Evolutionary conservation across 2,329 filamentous ascomycete species (phyloP).

Genomic region (Beauveria pseudobassiana): DNA sequence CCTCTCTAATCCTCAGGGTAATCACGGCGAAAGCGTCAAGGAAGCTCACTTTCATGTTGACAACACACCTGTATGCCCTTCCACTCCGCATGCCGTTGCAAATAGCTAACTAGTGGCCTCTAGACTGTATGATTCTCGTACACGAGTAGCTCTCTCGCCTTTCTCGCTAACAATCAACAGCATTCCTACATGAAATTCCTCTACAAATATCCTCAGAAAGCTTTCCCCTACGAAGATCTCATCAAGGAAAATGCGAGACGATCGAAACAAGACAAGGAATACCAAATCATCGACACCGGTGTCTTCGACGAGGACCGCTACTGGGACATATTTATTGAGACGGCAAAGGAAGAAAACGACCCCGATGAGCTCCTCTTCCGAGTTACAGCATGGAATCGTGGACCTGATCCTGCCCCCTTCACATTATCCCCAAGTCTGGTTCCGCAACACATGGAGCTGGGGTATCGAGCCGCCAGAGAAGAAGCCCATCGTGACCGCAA

Average conservation of each 20-base stretch:
- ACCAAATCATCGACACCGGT: slow-evolving; percentile 85
- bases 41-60: slow-evolving; percentile 95
- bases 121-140: slow-evolving; percentile 36
- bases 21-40: slow-evolving; percentile 95
- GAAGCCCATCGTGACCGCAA: slow-evolving; percentile 70
- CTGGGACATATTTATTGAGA: slow-evolving; percentile 97
- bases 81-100: slow-evolving; percentile 10
- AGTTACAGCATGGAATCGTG: slow-evolving; percentile 92
- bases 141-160: slow-evolving; percentile 11
- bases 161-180: slow-evolving; percentile 34
- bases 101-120: slow-evolving; percentile 17
- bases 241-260: slow-evolving; percentile 76
- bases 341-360: slow-evolving; percentile 87
- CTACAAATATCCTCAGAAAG: slow-evolving; percentile 91
- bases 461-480: slow-evolving; percentile 66
- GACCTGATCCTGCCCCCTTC: slow-evolving; percentile 80
- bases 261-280: slow-evolving; percentile 71
- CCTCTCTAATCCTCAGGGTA: slow-evolving; percentile 91
- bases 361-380: slow-evolving; percentile 89
- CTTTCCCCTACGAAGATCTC: slow-evolving; percentile 87
- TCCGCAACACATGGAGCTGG: slow-evolving; percentile 96
- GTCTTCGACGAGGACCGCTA: slow-evolving; percentile 84
- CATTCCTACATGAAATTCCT: slow-evolving; percentile 99
- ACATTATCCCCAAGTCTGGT: slow-evolving; percentile 94
- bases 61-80: slow-evolving; percentile 64